Base-by-base conservation (phyloP, 1,139 yeast genomes). In the Saccharomyces hybrid region DNA sequence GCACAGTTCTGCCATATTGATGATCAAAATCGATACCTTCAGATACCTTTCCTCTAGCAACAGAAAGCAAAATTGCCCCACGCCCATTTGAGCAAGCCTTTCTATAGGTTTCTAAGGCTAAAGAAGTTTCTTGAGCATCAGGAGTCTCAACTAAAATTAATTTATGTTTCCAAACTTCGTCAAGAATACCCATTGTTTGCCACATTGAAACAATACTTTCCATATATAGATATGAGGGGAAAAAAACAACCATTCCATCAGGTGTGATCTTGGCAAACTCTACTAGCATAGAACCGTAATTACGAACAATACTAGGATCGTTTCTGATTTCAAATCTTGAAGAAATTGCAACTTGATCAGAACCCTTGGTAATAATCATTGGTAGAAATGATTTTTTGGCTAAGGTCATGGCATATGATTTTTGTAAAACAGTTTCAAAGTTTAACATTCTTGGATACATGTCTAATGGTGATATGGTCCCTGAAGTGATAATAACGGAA, bases 21-120 rank as follows among this genome's bases (percentile, higher is more conserved):
- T 93, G 97, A 68, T 95, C 99, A 74, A 93, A 93, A 89, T 93
- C 99, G 64, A 93, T 93, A 57, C 99, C 99, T 73, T 93, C 99
- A 1, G 96, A 88, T 1, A 93, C 98, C 68, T 93, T 93, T 7
- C 99, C 99, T 78, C 99, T 91, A 31, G 99, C 99, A 59, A 93
- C 99, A 44, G 97, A 89, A 48, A 93, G 77, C 66, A 93, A 79
- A 1, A 95, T 91, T 0, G 99, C 99, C 2, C 99, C 99, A 60
- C 99, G 78, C 5, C 99, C 99, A 70, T 91, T 95, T 1, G 95
- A 85, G 67, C 99, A 93, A 0, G 99, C 99, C 46, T 91, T 88
- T 64, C 99, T 78, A 68, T 91, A 93, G 0, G 99, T 93, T 62
- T 95, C 99, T 60, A 93, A 74, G 0, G 99, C 99, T 59, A 93